phyloP scores from a whole-genome alignment of 495 filamentous ascomycete genomes.

The Bryoglossum gracile region DNA sequence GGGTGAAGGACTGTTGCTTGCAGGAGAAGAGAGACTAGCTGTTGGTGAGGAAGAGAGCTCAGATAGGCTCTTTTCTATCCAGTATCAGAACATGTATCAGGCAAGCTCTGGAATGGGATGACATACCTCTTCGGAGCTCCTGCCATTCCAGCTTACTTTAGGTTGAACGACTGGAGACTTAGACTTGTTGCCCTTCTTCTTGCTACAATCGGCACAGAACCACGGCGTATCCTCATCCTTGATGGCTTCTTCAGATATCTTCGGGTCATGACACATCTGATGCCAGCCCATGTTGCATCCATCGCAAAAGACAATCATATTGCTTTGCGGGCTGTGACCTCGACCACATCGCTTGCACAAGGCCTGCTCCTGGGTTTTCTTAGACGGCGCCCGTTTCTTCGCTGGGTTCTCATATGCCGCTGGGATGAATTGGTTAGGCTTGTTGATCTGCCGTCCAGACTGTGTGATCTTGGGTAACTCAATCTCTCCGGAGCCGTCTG shows the following conservation, averaged over 20 bases:
- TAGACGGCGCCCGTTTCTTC: slow-evolving; percentile 37
- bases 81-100: slow-evolving; percentile 9
- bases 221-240: slow-evolving; percentile 55
- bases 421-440: slow-evolving; percentile 64
- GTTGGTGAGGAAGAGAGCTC: slow-evolving; percentile 31
- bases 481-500: slow-evolving; percentile 42
- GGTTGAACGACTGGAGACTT: slow-evolving; percentile 4
- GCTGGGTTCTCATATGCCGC: slow-evolving; percentile 36
- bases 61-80: slow-evolving; percentile 43
- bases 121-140: slow-evolving; percentile 36
- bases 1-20: slow-evolving; percentile 34
- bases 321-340: slow-evolving; percentile 63
- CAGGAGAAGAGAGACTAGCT: slow-evolving; percentile 40
- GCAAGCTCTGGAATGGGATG: not conserved
- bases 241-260: slow-evolving; percentile 64
- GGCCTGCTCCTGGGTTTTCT: slow-evolving; percentile 42
- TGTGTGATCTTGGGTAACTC: slow-evolving; percentile 63
- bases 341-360: slow-evolving; percentile 74
- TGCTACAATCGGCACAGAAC: slow-evolving; percentile 65
- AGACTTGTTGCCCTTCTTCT: slow-evolving; percentile 37
- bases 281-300: slow-evolving; percentile 86
- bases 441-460: slow-evolving; percentile 74
- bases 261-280: slow-evolving; percentile 83
- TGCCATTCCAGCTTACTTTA: slow-evolving; percentile 39
- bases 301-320: slow-evolving; percentile 94